Evolutionary conservation across 2,329 filamentous ascomycete species (phyloP).

Genomic region (Colletotrichum sansevieriae): DNA sequence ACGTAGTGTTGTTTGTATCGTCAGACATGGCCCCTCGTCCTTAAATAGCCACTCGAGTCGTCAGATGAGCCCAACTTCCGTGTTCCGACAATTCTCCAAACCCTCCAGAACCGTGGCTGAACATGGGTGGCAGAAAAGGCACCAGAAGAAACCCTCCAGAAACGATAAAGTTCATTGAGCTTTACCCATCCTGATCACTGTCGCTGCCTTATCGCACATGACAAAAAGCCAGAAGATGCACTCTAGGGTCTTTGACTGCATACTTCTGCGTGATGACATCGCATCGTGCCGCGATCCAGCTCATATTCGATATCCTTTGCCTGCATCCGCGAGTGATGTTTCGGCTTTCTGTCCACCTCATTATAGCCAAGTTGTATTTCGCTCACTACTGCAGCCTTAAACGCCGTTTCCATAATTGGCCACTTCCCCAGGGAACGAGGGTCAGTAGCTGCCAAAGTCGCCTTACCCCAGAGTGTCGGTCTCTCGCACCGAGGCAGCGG

Average conservation of each 20-base stretch:
- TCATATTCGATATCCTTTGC: background rate
- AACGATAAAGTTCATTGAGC: constrained; percentile 2
- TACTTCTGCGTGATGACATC: background rate
- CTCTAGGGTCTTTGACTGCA: background rate
- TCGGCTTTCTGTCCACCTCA: too few species aligned
- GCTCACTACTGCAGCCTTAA: too few species aligned
- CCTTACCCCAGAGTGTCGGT: background rate
- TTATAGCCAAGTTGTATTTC: background rate
- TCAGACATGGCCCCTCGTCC: background rate
- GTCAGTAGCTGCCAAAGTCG: background rate
- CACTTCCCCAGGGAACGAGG: background rate
- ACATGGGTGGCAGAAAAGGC: too few species aligned
- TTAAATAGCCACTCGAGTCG: constrained; percentile 8
- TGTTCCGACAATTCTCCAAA: background rate
- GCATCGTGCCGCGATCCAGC: background rate
- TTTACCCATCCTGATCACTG: background rate
- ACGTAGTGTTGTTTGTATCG: background rate
- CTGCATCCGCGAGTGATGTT: too few species aligned
- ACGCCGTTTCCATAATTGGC: background rate
- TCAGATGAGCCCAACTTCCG: background rate
- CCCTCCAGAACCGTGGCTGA: background rate
- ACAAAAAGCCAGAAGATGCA: background rate
- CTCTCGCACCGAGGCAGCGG: constrained; percentile 4
- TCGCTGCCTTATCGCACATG: background rate
- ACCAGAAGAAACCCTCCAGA: background rate